Percentiles rank a stretch among this genome's conserved stretches.
These are phyloP conservation scores for Blastocystis sp. DNA, from an alignment of 352 stramenopile species.

Conservation along the genomic window DNA sequence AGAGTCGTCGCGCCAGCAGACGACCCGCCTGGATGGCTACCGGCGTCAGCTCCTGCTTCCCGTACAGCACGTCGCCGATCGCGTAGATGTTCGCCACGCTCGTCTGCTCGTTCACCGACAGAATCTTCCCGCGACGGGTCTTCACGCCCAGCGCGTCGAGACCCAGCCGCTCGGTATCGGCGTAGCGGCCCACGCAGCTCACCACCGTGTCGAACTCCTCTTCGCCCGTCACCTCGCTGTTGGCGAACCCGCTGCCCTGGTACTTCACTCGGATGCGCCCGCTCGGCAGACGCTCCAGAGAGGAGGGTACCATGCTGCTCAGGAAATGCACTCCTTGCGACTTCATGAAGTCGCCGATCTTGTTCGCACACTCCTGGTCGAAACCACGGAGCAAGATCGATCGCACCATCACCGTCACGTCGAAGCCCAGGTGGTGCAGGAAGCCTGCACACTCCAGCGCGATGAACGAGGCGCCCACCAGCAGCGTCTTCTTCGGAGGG, in stretches of 20 bases:
- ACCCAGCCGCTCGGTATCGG: constrained; percentile 78
- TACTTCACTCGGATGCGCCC: constrained; percentile 72
- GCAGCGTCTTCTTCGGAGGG: constrained; percentile 84
- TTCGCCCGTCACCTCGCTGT: constrained; percentile 61
- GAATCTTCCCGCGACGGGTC: constrained; percentile 78
- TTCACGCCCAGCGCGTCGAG: constrained; percentile 74
- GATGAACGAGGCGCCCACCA: constrained; percentile 90
- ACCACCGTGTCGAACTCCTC: constrained; percentile 91
- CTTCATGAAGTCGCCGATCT: constrained; percentile 83
- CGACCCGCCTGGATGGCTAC: constrained; percentile 88
- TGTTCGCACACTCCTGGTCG: constrained; percentile 85
- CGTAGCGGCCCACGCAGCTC: constrained; percentile 78
- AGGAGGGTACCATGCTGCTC: constrained; percentile 73
- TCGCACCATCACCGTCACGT: constrained; percentile 88
- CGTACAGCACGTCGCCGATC: constrained; percentile 87
- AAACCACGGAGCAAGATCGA: constrained; percentile 91
- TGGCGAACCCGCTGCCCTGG: constrained; percentile 63
- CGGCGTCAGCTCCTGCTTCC: constrained; percentile 84
- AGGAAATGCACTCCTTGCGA: constrained; percentile 80
- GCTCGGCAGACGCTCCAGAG: constrained; percentile 76
- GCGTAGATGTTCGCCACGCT: constrained; percentile 85
- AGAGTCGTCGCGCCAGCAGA: constrained; percentile 79
- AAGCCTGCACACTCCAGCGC: constrained; percentile 94
- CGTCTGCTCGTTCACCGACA: constrained; percentile 78
- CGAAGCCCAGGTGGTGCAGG: constrained; percentile 77